Base-by-base conservation (phyloP, 371 early-diverging fungal species). In the Zopfochytrium polystomum region DNA sequence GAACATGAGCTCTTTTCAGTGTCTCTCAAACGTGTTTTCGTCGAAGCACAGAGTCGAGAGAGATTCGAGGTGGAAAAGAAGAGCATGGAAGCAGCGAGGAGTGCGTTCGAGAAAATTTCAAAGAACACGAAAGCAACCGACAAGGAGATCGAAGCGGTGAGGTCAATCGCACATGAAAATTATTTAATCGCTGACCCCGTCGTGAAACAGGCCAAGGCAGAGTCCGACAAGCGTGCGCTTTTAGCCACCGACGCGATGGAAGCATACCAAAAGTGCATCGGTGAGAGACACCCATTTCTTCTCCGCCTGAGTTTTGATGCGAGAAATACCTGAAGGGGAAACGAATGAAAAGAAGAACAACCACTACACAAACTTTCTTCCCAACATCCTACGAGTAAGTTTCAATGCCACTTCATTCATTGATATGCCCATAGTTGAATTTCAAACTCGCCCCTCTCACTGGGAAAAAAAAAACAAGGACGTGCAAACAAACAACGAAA, bases 331-430 rank as follows among this genome's bases (percentile, higher is more conserved):
- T 34, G 2, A 35, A 69, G 74, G 50, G 9, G 63, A 67, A 29
- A 71, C 72, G 18, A 76, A 76, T 57, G 60, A 52, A 22, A 63
- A 60, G 54, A 76, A 76, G 50, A 60, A 60, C 29, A 65, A 61
- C 47, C 66, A 65, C 29, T 76, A 56, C 62, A 42, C 18, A 18
- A 60, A 47, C 29, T 56, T 58, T 22, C 48, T 76, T 11, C 77
- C 77, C 0, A 52, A 20, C 0, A 27, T 67, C 1, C 61, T 76
- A 11, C 67, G 73, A 45, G 76, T 70, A 35, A 57, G 75, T n/a
- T n/a, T 11, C 38, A 38, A 11, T 7, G 11, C 7, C 7, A 11
- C n/a, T n/a, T 15, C 52, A 18, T 38, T 38, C 11, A 9, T 6
- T 49, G n/a, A n/a, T n/a, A n/a, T n/a, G n/a, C 5, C 50, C 46